Conservation (phyloP, 768 basidiomycete species). For the Boletus coccyginus region DNA sequence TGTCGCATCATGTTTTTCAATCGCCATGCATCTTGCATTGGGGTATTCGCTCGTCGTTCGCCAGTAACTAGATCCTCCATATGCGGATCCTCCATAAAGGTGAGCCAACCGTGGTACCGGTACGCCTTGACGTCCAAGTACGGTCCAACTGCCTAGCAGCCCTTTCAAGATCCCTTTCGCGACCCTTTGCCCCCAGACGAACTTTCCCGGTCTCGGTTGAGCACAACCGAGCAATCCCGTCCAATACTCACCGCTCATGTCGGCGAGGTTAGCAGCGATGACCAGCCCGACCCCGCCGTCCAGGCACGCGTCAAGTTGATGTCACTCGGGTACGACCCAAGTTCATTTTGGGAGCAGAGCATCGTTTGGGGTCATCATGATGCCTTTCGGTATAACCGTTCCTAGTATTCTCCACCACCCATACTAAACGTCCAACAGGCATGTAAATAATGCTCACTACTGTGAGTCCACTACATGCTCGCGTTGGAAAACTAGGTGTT, state of each 20-base stretch:
- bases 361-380: constrained; percentile 84
- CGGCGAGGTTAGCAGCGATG: no score
- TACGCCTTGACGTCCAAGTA: not conserved
- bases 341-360: constrained; percentile 73
- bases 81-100: constrained; percentile 30
- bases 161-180: constrained; percentile 58
- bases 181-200: constrained; percentile 55
- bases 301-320: constrained; percentile 44
- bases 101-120: not conserved
- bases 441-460: constrained; percentile 78
- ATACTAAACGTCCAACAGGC: constrained; percentile 38
- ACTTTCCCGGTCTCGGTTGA: no score
- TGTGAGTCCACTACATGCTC: constrained; percentile 35
- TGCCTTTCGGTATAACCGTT: constrained; percentile 55
- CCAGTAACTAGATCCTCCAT: constrained; percentile 1
- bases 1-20: constrained; percentile 6
- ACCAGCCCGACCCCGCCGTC: constrained; percentile 14
- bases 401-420: not conserved
- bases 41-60: not conserved
- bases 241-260: no score
- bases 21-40: not conserved
- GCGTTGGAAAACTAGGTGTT: not conserved
- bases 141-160: constrained; percentile 33
- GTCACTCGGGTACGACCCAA: constrained; percentile 53
- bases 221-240: no score